phyloP scores from a whole-genome alignment of 768 basidiomycete species.

The Phaffia australis region DNA sequence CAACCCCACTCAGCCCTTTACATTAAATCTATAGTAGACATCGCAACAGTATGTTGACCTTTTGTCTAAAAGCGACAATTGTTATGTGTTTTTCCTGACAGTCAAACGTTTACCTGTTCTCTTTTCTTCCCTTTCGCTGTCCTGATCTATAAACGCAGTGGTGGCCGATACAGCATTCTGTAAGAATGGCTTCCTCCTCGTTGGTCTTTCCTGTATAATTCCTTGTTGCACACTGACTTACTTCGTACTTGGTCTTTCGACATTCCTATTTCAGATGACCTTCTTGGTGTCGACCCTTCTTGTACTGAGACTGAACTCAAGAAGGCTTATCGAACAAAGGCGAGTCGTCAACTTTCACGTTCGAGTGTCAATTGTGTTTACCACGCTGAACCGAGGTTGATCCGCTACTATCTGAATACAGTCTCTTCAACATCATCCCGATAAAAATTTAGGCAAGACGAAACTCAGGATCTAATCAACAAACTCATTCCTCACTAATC shows the following conservation, averaged over 20 bases:
- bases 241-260: background rate
- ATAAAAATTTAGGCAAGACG: slow-evolving; percentile 26
- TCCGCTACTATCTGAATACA: background rate
- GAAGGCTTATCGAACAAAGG: slow-evolving; percentile 92
- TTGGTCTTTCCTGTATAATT: background rate
- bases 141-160: slow-evolving; percentile 3
- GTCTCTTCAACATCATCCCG: slow-evolving; percentile 34
- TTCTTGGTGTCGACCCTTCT: slow-evolving; percentile 69
- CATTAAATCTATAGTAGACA: too few relatives aligned
- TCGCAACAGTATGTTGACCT: too few relatives aligned
- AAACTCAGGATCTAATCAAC: background rate
- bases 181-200: background rate
- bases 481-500: background rate
- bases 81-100: too few relatives aligned
- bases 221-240: too few relatives aligned
- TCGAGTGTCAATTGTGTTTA: too few relatives aligned
- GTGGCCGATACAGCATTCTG: slow-evolving; percentile 24
- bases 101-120: too few relatives aligned
- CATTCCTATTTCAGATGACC: slow-evolving; percentile 47
- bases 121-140: too few relatives aligned
- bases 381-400: background rate
- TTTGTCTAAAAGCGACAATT: too few relatives aligned
- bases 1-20: too few relatives aligned
- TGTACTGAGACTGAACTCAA: slow-evolving; percentile 78
- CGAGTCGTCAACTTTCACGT: slow-evolving; percentile 33